Evolutionary conservation across 75 land plant species (phyloP), one percentile per base, ranked within the genome.

Genomic region (Pinus albicaulis): DNA sequence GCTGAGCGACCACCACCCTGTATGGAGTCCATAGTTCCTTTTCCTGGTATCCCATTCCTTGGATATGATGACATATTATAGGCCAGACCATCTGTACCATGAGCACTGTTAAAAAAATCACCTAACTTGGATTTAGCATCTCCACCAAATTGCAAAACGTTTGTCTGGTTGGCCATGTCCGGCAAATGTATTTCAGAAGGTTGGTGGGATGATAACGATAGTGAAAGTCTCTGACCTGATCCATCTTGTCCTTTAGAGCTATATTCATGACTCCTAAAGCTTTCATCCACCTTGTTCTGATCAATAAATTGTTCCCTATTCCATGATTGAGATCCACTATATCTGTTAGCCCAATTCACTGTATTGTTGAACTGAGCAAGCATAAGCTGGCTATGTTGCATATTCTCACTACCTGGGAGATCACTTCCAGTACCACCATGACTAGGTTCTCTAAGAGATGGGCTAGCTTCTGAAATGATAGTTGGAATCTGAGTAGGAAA

Each of bases 141-240:
- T 68, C 52, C 71, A 68, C 41, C 71, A 41, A 68, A 38, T n/a
- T 68, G 71, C 11, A 68, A 68, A 16, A 68, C 71, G 11, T 68
- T 68, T 41, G 71, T 22, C 20, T 68, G 71, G 71, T 41, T 68
- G 3, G 11, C 71, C 41, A 68, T 19, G 48, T 68, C 71, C 13
- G 20, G 71, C 48, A 38, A 38, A 38, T 68, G 48, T 19, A 68
- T 36, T 41, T 68, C 71, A 20, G 71, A 38, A 68, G 71, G 71
- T 34, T 44, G 71, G 53, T 44, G 71, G 13, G n/a, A 68, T 7
- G 71, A 68, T 7, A 68, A 36, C 8, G 71, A 68, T 68, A 68
- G 19, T 68, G 71, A 68, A 68, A 68, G 71, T 22, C 71, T 44
- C 71, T 68, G 71, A 38, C 71, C 71, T 41, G 52, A 19, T 20